phyloP scores from a whole-genome alignment of 768 basidiomycete genomes.

The Nevesoporus exiguus region DNA sequence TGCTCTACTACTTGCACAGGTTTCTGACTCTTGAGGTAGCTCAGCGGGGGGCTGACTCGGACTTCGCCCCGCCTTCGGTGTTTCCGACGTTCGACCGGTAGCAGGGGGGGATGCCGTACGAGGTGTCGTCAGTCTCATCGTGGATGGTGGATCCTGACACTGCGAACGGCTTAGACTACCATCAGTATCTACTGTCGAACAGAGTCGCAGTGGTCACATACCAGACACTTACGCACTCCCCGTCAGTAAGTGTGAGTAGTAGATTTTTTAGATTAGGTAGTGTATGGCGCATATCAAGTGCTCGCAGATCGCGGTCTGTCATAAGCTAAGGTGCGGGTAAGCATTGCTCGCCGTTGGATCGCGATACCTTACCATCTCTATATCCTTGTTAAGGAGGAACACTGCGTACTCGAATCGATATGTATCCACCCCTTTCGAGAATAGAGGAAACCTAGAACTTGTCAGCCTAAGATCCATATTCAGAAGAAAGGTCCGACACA shows the following conservation, averaged over 20 bases:
- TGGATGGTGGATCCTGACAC: constrained; percentile 20
- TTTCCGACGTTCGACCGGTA: constrained; percentile 17
- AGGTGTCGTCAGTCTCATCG: constrained; percentile 24
- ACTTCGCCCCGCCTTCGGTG: constrained; percentile 27
- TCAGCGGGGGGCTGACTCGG: constrained; percentile 12
- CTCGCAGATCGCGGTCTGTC: constrained; percentile 83
- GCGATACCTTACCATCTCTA: constrained; percentile 69
- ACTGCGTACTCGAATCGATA: constrained; percentile 98
- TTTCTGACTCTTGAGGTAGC: constrained; percentile 33
- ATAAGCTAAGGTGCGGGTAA: constrained; percentile 59
- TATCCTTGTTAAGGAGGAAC: constrained; percentile 94
- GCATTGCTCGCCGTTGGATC: background rate
- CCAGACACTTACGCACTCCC: constrained; percentile 49
- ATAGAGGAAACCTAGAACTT: constrained; percentile 81
- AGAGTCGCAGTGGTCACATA: constrained; percentile 32
- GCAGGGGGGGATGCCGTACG: constrained; percentile 15
- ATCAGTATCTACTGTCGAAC: constrained; percentile 8
- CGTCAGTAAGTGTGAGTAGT: constrained; percentile 78
- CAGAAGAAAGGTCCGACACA: constrained; percentile 39
- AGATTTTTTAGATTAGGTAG: constrained; percentile 96
- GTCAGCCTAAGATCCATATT: constrained; percentile 10
- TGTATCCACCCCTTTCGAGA: constrained; percentile 90
- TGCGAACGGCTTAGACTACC: constrained; percentile 15
- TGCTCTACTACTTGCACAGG: constrained; percentile 51
- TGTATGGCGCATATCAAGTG: constrained; percentile 92